These are phyloP conservation scores for Podospora tetraspora DNA, from an alignment of 495 filamentous ascomycete genomes.

Conservation along the genomic window DNA sequence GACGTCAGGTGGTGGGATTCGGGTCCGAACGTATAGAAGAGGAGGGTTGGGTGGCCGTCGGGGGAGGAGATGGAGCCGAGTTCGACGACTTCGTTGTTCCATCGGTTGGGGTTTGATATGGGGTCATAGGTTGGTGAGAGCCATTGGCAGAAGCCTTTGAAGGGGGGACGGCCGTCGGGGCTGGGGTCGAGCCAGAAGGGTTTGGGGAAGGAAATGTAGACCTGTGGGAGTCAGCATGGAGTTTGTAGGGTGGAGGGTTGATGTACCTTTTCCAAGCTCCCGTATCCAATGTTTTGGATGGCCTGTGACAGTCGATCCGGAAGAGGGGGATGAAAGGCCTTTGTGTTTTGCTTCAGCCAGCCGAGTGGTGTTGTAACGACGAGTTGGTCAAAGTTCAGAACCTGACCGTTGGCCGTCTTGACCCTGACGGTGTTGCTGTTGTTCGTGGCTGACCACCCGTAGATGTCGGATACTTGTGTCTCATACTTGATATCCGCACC, in stretches of 20 bases:
- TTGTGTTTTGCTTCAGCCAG: slow-evolving; percentile 74
- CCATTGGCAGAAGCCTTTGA: slow-evolving; percentile 62
- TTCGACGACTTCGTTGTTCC: slow-evolving; percentile 78
- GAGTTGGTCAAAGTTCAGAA: slow-evolving; percentile 69
- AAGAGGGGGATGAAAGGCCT: slow-evolving; percentile 65
- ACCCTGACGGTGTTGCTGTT: slow-evolving; percentile 44
- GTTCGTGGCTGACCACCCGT: slow-evolving; percentile 42
- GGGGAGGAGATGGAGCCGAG: slow-evolving; percentile 58
- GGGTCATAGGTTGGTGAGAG: slow-evolving; percentile 58
- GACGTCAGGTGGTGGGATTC: slow-evolving; percentile 46
- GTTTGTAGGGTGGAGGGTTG: background rate
- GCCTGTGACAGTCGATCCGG: slow-evolving; percentile 61
- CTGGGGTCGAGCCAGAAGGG: slow-evolving; percentile 50
- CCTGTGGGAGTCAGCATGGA: slow-evolving; percentile 33
- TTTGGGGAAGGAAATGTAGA: slow-evolving; percentile 78
- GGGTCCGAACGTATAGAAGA: slow-evolving; percentile 85
- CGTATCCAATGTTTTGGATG: slow-evolving; percentile 77
- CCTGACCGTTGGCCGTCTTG: slow-evolving; percentile 48
- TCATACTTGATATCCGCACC: slow-evolving; percentile 58
- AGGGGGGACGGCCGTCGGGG: slow-evolving; percentile 21
- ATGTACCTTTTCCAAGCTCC: slow-evolving; percentile 73
- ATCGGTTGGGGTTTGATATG: slow-evolving; percentile 56
- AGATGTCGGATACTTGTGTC: slow-evolving; percentile 35
- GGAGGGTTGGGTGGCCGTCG: slow-evolving; percentile 72
- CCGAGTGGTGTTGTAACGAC: slow-evolving; percentile 82